Base-by-base conservation (phyloP, 1,284 basidiomycete species). In the Trichosporon asahii region DNA sequence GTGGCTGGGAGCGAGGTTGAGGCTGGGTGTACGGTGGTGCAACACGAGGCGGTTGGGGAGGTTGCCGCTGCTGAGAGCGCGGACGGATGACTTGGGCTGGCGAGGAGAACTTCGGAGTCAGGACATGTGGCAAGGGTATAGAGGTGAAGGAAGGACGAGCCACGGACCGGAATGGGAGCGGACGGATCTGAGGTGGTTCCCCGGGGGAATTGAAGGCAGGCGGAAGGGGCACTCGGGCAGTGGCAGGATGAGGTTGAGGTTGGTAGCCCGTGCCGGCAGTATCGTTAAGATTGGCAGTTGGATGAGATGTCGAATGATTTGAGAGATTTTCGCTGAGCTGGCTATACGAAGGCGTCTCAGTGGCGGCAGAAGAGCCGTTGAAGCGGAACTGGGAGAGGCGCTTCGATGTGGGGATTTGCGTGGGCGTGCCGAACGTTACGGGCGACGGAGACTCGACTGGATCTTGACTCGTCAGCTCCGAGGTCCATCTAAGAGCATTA, bases 71-170 rank as follows among this genome's bases (percentile, higher is more conserved):
- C 2, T 11, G 2, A 4, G 29, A 18, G 8, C 57, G 57, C 5
- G 57, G 57, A 7, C 29, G 57, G 18, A 61, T 33, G 57, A 33
- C 57, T 14, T 61, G 57, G 8, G 29, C 29, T 2, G 57, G 14
- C 7, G 57, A 61, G 18, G 57, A 61, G 57, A 61, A 61, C 57
- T 61, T 61, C 57, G 57, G 57, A 29, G 57, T 61, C 18, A 61
- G n/a, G 27, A 18, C 12, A 15, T 15, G 18, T 0, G 57, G 29
- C 21, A 53, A 3, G 25, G 27, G 27, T 5, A 23, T 12, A 7
- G 27, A 29, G 12, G 15, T 61, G 29, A n/a, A n/a, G 4, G 15
- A n/a, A 7, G 57, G 3, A 33, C 15, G 27, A 27, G 57, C 15
- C 18, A 21, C 21, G 1, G 57, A 29, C 15, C 29, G 15, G 57